A percentile compares a stretch with the other conserved stretches of the same genome.
phyloP scores from a whole-genome alignment of 176 grass and related monocot genomes.

The Oryza rufipogon region DNA sequence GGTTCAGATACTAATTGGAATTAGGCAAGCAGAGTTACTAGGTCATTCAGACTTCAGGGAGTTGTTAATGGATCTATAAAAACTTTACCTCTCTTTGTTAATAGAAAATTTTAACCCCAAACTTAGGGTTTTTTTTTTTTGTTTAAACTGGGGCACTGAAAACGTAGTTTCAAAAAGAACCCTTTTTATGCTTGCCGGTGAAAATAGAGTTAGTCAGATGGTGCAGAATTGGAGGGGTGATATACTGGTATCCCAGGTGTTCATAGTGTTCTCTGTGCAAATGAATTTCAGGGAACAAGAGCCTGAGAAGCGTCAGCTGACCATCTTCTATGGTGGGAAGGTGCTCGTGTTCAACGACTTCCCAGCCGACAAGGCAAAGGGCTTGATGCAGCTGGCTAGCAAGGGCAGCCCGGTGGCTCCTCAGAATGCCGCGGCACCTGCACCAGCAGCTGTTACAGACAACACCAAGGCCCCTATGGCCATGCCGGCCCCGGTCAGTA shows the following conservation, averaged over 20 bases:
- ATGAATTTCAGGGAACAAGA: constrained; percentile 63
- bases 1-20: not conserved
- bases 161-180: no score
- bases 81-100: not conserved
- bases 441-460: constrained; percentile 5
- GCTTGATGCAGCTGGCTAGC: constrained; percentile 81
- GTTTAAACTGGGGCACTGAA: no score
- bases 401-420: constrained; percentile 54
- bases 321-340: constrained; percentile 93
- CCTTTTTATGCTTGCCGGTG: not conserved
- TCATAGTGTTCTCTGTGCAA: not conserved
- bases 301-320: constrained; percentile 68
- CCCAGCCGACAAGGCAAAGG: constrained; percentile 88
- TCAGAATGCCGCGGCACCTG: constrained; percentile 36
- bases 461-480: constrained; percentile 24
- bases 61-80: not conserved
- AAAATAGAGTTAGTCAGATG: not conserved
- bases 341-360: constrained; percentile 94
- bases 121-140: no score
- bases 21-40: not conserved
- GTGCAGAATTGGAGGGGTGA: constrained; percentile 3
- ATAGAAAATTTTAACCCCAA: not conserved
- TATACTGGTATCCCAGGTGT: constrained; percentile 31
- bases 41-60: not conserved
- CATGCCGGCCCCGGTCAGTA: constrained; percentile 29